These are phyloP conservation scores for Globisporangium splendens DNA, from an alignment of 352 stramenopile genomes.

Conservation along the genomic window DNA sequence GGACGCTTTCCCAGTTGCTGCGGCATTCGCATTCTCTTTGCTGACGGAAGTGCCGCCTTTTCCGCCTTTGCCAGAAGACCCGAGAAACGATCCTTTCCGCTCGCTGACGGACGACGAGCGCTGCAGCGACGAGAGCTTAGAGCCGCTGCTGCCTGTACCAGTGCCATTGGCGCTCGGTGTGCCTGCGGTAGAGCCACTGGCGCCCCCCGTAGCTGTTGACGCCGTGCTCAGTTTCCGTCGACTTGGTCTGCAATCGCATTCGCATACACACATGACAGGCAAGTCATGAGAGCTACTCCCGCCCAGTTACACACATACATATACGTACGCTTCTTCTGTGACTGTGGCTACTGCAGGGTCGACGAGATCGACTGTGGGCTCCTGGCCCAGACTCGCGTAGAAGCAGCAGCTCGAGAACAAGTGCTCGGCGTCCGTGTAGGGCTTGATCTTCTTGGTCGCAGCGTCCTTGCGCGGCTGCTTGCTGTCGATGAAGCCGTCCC, in stretches of 20 bases:
- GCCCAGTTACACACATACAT: too few species aligned
- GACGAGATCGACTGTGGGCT: slow-evolving; percentile 52
- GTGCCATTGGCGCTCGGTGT: slow-evolving; percentile 4
- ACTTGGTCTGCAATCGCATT: slow-evolving; percentile 7
- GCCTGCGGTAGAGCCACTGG: slow-evolving; percentile 2
- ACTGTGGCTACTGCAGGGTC: slow-evolving; percentile 22
- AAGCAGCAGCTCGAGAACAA: slow-evolving; percentile 77
- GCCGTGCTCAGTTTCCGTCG: slow-evolving; percentile 37
- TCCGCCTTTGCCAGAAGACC: too few species aligned
- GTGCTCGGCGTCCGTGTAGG: slow-evolving; percentile 74
- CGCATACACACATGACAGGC: too few species aligned
- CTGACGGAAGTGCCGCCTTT: slow-evolving; percentile 2
- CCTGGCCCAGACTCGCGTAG: slow-evolving; percentile 47
- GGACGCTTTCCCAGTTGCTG: slow-evolving; percentile 23
- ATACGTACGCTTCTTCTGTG: slow-evolving; percentile 8
- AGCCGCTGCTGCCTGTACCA: slow-evolving; percentile 7
- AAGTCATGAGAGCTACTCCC: too few species aligned
- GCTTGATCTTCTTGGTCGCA: slow-evolving; percentile 73
- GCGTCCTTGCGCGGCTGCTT: slow-evolving; percentile 77
- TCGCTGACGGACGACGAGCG: slow-evolving; percentile 19
- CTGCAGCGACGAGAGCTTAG: slow-evolving; percentile 18
- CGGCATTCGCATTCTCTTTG: slow-evolving; percentile 2
- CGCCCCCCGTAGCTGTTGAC: slow-evolving; percentile 2
- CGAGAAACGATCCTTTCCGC: slow-evolving; percentile 13
- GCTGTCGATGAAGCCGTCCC: slow-evolving; percentile 84